Evolutionary conservation across 768 basidiomycete species (phyloP), one percentile per base, ranked within the genome.

Genomic region (Mycena albidolilacea): DNA sequence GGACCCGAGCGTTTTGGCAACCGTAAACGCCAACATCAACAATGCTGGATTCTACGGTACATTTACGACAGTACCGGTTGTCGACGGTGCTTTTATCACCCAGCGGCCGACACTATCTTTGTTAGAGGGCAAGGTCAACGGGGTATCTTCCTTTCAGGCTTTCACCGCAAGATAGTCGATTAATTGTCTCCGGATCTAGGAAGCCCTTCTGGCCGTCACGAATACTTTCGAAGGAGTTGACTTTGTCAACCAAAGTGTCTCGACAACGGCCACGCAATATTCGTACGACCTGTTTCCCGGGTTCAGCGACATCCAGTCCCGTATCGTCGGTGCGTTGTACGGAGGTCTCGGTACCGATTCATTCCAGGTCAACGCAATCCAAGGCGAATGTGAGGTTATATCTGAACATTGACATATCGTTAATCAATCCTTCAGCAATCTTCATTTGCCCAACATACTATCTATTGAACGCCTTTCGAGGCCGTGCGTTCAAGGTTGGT

Each of bases 371-470:
- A 74, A 71, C 30, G 68, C 71, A 2, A 72, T 80, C 23, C 69
- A 73, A 71, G 78, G 81, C 7, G 81, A 82, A 75, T 73, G 81
- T 81, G n/a, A 48, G 15, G 44, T 17, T 46, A 17, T 14, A 46
- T 17, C 7, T 46, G 44, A 46, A 43, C 14, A 14, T 14, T 43
- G 14, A 43, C 14, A 43, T 14, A 7, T 43, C 48, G 19, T n/a
- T 17, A 8, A 50, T 50, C 17, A 6, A 58, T 6, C 23, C 37
- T 15, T 35, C 57, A 85, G 84, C 82, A 1, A 81, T 82, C 23
- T 79, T 85, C 65, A 74, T 80, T 30, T 85, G 84, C 64, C 83
- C 83, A 6, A 78, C 82, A 1, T 81, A 82, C 62, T 79, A 74
- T 46, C 35, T 84, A 50, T 74, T 84, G 7, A 35, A 69, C 6